Percentiles rank a stretch among this genome's conserved stretches.
These are phyloP conservation scores for Alternaria arborescens DNA, from an alignment of 2,329 filamentous ascomycete genomes.

Conservation along the genomic window DNA sequence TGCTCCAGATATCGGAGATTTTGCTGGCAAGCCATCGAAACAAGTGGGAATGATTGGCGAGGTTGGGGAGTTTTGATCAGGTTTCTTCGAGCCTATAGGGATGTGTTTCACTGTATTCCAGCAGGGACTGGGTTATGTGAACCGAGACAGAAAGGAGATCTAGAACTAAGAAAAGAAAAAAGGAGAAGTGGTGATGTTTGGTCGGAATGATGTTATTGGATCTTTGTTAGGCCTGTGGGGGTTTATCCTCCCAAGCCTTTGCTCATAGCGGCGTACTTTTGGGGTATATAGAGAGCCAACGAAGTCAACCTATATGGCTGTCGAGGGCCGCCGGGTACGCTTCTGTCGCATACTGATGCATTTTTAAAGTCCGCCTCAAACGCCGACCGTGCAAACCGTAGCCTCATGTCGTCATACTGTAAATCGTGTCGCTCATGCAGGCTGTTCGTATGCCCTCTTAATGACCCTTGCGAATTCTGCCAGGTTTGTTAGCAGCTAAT, in stretches of 20 bases:
- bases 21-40: not conserved
- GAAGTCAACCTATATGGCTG: slow-evolving; percentile 19
- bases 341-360: slow-evolving; percentile 18
- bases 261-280: slow-evolving; percentile 21
- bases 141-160: not conserved
- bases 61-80: slow-evolving; percentile 1
- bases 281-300: slow-evolving; percentile 27
- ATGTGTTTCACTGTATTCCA: not conserved
- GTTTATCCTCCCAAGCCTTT: slow-evolving; percentile 2
- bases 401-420: slow-evolving; percentile 21
- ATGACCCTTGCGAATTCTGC: slow-evolving; percentile 49
- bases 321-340: slow-evolving; percentile 12
- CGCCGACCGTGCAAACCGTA: slow-evolving; percentile 24
- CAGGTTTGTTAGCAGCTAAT: slow-evolving; percentile 20
- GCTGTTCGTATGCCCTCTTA: slow-evolving; percentile 50
- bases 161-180: not conserved
- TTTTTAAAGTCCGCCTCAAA: slow-evolving; percentile 22
- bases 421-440: slow-evolving; percentile 38
- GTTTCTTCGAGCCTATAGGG: slow-evolving; percentile 12
- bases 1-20: slow-evolving; percentile 11
- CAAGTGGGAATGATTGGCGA: slow-evolving; percentile 14
- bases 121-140: not conserved
- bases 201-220: slow-evolving; percentile 9
- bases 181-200: not conserved
- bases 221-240: slow-evolving; percentile 1